phyloP scores from a whole-genome alignment of 2,329 filamentous ascomycete genomes.

The Scytalidium lignicola region DNA sequence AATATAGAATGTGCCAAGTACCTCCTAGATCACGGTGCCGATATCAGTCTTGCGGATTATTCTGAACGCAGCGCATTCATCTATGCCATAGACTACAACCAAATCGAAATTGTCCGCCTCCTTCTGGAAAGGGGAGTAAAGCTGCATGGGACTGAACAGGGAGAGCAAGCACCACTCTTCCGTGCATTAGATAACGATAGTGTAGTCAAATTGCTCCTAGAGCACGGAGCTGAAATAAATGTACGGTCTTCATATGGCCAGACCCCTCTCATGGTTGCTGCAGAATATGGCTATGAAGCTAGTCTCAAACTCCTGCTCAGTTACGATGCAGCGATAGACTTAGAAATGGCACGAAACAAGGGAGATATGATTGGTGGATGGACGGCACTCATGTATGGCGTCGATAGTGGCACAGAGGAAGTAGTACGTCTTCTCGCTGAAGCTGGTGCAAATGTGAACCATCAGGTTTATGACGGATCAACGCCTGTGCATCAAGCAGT shows the following conservation, averaged over 20 bases:
- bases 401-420: conserved; percentile 1
- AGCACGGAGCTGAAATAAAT: conserved; percentile 3
- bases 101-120: background rate
- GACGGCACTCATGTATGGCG: conserved; percentile 11
- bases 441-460: conserved; percentile 13
- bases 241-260: conserved; percentile 1
- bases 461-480: conserved; percentile 1
- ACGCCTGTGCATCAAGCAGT: conserved; percentile 1
- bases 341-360: conserved; percentile 6
- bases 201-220: conserved; percentile 1
- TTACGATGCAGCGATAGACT: conserved; percentile 2
- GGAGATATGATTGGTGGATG: conserved; percentile 3
- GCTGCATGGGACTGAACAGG: background rate
- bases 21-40: conserved; percentile 22
- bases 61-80: conserved; percentile 11
- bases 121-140: background rate
- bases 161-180: conserved; percentile 12
- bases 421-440: conserved; percentile 9
- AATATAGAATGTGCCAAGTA: conserved; percentile 19
- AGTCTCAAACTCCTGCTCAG: conserved; percentile 9
- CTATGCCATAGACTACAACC: background rate
- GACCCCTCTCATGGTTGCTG: conserved; percentile 8
- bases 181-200: conserved; percentile 14
- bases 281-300: background rate
- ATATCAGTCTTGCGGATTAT: conserved; percentile 12